A percentile compares a stretch with the other conserved stretches of the same genome.
Evolutionary conservation across 2,329 filamentous ascomycete genomes (phyloP).

Genomic region (Colletotrichum lentis): DNA sequence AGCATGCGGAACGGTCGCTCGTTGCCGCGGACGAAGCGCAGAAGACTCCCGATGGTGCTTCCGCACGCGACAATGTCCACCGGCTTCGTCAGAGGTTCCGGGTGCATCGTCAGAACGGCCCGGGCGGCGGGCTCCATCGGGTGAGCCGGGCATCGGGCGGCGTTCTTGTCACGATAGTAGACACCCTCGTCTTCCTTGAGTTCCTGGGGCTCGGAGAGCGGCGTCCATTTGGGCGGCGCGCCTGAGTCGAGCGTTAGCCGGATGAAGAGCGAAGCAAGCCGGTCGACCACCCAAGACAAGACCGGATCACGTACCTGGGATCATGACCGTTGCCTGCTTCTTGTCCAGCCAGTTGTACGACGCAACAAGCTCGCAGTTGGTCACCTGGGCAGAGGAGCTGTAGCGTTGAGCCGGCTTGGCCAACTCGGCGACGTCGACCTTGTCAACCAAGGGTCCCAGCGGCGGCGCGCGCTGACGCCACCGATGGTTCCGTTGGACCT

Average conservation of each 20-base stretch:
- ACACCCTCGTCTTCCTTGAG: conserved; percentile 56
- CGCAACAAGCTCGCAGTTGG: conserved; percentile 40
- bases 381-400: conserved; percentile 21
- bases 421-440: conserved; percentile 6
- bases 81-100: conserved; percentile 43
- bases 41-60: conserved; percentile 68
- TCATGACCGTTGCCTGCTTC: conserved; percentile 42
- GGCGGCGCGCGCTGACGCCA: conserved; percentile 22
- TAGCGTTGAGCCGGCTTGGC: neutral
- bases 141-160: conserved; percentile 58
- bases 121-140: conserved; percentile 60
- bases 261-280: too few relatives aligned
- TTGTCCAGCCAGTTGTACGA: conserved; percentile 51
- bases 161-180: conserved; percentile 64
- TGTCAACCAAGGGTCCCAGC: conserved; percentile 23
- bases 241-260: conserved; percentile 47
- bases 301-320: conserved; percentile 45
- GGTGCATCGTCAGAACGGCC: conserved; percentile 48
- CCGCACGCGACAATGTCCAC: conserved; percentile 68
- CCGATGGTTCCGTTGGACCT: conserved; percentile 6
- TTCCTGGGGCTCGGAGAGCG: conserved; percentile 45
- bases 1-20: conserved; percentile 65
- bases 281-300: neutral
- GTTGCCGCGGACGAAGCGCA: conserved; percentile 60
- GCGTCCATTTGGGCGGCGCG: conserved; percentile 60